Evolutionary conservation across 2,329 filamentous ascomycete species (phyloP).

Genomic region (Colletotrichum cordylinicola): DNA sequence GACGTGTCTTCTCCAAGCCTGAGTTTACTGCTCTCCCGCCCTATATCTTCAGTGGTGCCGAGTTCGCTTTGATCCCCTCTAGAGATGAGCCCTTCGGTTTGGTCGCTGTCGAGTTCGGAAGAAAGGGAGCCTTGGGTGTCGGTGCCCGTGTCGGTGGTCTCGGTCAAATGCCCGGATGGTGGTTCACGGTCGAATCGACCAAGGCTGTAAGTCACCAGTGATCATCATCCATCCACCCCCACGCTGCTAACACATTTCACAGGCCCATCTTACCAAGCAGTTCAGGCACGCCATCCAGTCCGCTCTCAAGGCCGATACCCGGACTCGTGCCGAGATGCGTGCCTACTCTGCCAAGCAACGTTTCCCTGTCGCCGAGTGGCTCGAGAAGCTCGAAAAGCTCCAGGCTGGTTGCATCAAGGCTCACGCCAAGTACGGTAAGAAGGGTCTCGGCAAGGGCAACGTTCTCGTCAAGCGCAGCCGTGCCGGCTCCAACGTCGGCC

Average conservation of each 20-base stretch:
- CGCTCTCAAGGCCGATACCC: slow-evolving; percentile 61
- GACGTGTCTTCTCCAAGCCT: slow-evolving; percentile 69
- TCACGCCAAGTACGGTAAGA: slow-evolving; percentile 29
- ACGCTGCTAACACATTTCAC: neutral
- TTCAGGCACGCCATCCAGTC: slow-evolving; percentile 68
- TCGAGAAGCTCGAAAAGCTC: slow-evolving; percentile 67
- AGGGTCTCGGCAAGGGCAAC: slow-evolving; percentile 19
- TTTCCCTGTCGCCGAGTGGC: slow-evolving; percentile 72
- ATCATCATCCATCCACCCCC: neutral
- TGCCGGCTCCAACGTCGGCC: slow-evolving; percentile 2
- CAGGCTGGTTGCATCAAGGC: slow-evolving; percentile 65
- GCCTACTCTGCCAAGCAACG: slow-evolving; percentile 69
- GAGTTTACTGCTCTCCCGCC: slow-evolving; percentile 71
- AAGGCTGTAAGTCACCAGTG: slow-evolving; percentile 43
- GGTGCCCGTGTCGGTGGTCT: slow-evolving; percentile 71
- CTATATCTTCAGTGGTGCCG: slow-evolving; percentile 71
- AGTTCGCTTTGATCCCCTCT: slow-evolving; percentile 73
- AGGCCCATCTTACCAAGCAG: slow-evolving; percentile 65
- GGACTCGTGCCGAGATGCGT: slow-evolving; percentile 66
- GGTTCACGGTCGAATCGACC: slow-evolving; percentile 72
- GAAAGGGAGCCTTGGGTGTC: slow-evolving; percentile 71
- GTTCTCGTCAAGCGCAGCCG: slow-evolving; percentile 18
- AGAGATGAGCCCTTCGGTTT: slow-evolving; percentile 74
- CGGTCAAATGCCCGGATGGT: slow-evolving; percentile 74
- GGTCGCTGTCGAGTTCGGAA: slow-evolving; percentile 72